Conservation (phyloP, 2,329 filamentous ascomycete genomes). For the Hypoxylon sp. region DNA sequence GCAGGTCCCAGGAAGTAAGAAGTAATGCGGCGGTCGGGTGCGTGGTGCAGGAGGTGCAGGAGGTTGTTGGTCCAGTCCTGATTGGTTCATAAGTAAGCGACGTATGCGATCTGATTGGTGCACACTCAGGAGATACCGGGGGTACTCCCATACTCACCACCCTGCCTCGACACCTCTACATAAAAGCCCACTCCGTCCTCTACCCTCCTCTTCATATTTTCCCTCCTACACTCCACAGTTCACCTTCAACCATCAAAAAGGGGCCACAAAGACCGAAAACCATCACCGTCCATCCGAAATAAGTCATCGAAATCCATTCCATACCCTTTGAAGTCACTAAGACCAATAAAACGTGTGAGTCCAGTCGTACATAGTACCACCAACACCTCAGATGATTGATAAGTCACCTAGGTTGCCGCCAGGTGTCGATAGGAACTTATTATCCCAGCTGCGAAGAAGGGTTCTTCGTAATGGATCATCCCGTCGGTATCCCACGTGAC, state of each 20-base stretch:
- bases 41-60: conserved; percentile 27
- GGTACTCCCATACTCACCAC: conserved; percentile 34
- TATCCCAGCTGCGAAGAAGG: conserved; percentile 5
- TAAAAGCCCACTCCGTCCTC: conserved; percentile 50
- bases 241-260: conserved; percentile 40
- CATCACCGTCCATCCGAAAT: conserved; percentile 39
- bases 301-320: conserved; percentile 32
- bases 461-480: conserved; percentile 18
- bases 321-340: conserved; percentile 31
- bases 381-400: conserved; percentile 24
- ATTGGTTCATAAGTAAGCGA: conserved; percentile 29
- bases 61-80: conserved; percentile 30
- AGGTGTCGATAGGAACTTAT: neutral
- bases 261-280: conserved; percentile 32
- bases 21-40: conserved; percentile 36
- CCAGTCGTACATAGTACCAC: conserved; percentile 15
- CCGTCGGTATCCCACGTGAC: conserved; percentile 27
- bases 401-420: conserved; percentile 25
- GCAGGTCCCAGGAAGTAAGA: conserved; percentile 30
- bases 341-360: conserved; percentile 40
- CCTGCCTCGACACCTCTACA: conserved; percentile 48
- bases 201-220: conserved; percentile 42
- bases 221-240: conserved; percentile 37
- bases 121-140: conserved; percentile 31
- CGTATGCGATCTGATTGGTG: conserved; percentile 46